Evolutionary conservation across 805 yeast species (phyloP).

Genomic region (Citeromyces matritensis): DNA sequence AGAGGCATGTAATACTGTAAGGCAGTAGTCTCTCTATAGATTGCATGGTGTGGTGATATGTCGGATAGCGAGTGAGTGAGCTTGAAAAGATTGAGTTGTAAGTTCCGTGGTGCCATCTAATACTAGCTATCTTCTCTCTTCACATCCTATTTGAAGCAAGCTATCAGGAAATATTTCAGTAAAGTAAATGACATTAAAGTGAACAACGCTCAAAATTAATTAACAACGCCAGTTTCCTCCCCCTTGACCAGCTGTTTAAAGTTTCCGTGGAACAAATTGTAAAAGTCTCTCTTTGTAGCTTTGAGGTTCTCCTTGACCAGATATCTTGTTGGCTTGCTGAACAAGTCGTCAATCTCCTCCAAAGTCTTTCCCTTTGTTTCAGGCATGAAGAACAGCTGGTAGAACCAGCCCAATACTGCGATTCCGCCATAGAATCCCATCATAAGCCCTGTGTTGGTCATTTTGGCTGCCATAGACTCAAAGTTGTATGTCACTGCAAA

Average conservation of each 20-base stretch:
- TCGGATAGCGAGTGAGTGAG: no score
- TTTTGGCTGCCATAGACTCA: conserved; percentile 34
- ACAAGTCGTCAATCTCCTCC: conserved; percentile 44
- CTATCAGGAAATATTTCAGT: no score
- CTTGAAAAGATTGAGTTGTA: no score
- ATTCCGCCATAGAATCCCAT: conserved; percentile 58
- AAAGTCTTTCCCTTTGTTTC: conserved; percentile 55
- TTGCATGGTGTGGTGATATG: no score
- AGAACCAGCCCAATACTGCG: conserved; percentile 39
- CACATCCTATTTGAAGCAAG: no score
- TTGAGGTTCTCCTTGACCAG: conserved; percentile 8
- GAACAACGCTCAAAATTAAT: neutral
- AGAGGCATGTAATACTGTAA: no score
- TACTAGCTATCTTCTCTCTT: no score
- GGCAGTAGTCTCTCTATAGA: no score
- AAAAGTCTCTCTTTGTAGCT: conserved; percentile 8
- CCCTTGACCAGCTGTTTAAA: conserved; percentile 5
- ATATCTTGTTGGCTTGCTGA: conserved; percentile 16
- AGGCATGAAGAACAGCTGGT: conserved; percentile 37
- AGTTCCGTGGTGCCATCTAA: no score
- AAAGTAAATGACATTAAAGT: neutral
- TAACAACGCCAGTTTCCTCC: neutral
- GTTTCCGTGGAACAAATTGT: conserved; percentile 7
- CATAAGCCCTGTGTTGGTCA: conserved; percentile 48
- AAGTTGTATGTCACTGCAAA: conserved; percentile 54